Conservation (phyloP, 2,329 filamentous ascomycete genomes). For the Scytalidium lignicola region DNA sequence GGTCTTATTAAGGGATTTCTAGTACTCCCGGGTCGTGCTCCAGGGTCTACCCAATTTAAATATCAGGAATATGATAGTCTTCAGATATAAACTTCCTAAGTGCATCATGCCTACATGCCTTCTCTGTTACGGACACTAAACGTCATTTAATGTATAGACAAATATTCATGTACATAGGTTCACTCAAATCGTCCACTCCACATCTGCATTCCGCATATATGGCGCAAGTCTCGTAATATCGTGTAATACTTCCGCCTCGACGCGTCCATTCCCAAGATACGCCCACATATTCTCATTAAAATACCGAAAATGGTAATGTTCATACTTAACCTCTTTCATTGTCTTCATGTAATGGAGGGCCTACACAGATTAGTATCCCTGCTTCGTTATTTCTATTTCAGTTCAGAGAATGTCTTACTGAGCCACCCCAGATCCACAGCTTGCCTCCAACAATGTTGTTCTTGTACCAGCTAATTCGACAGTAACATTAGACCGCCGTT, state of each 20-base stretch:
- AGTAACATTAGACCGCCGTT: no score
- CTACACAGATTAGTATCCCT: no score
- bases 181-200: conserved; percentile 2
- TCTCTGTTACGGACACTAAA: no score
- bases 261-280: conserved; percentile 5
- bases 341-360: not conserved
- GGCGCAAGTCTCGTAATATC: conserved; percentile 1
- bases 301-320: conserved; percentile 1
- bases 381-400: not conserved
- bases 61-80: no score
- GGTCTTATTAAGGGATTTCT: no score
- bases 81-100: no score
- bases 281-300: conserved; percentile 2
- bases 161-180: no score
- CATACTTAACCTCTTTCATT: not conserved
- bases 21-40: no score
- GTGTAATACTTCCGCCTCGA: conserved; percentile 1
- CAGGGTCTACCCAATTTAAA: no score
- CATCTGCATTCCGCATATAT: conserved; percentile 2
- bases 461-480: conserved; percentile 1
- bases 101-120: no score
- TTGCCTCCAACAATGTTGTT: not conserved
- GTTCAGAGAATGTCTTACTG: not conserved
- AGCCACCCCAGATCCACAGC: not conserved
- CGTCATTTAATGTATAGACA: no score